Evolutionary conservation across 768 basidiomycete genomes (phyloP).

Genomic region (Mycena polygramma): DNA sequence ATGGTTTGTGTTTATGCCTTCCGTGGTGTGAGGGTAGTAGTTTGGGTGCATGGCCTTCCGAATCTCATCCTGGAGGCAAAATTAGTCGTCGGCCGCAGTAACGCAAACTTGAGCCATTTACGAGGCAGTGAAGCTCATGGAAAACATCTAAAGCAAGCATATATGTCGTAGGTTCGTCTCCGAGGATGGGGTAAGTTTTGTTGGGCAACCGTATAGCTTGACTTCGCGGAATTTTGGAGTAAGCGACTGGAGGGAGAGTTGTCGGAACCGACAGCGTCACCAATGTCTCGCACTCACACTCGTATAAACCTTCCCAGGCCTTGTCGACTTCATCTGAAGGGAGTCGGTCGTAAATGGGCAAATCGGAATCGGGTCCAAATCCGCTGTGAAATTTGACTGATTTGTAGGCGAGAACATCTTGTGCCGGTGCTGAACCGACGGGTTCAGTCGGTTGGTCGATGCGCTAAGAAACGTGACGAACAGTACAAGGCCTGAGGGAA

Average conservation of each 20-base stretch:
- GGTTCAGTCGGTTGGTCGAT: constrained; percentile 8
- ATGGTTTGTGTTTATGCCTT: constrained; percentile 41
- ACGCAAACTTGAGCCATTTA: constrained; percentile 7
- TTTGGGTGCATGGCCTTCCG: constrained; percentile 42
- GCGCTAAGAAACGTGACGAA: constrained; percentile 4
- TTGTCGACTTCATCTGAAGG: constrained; percentile 43
- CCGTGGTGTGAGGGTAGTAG: constrained; percentile 35
- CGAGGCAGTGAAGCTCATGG: constrained; percentile 45
- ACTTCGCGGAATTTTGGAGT: constrained; percentile 40
- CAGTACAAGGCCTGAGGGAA: constrained; percentile 37
- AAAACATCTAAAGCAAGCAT: constrained; percentile 43
- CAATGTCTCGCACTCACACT: constrained; percentile 31
- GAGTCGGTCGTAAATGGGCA: constrained; percentile 38
- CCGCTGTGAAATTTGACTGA: constrained; percentile 42
- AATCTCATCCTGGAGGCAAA: constrained; percentile 37
- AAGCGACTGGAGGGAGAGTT: constrained; percentile 32
- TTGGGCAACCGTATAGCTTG: constrained; percentile 42
- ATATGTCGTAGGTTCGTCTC: constrained; percentile 40
- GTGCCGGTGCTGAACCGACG: constrained; percentile 38
- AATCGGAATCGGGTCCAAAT: constrained; percentile 33
- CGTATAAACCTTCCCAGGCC: constrained; percentile 42
- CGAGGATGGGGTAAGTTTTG: constrained; percentile 42
- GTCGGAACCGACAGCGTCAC: not conserved
- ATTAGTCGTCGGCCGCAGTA: constrained; percentile 3
- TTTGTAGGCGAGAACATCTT: constrained; percentile 38